These are phyloP conservation scores for Pleurotus salmoneostramineus DNA, from an alignment of 768 basidiomycete genomes.

Conservation along the genomic window DNA sequence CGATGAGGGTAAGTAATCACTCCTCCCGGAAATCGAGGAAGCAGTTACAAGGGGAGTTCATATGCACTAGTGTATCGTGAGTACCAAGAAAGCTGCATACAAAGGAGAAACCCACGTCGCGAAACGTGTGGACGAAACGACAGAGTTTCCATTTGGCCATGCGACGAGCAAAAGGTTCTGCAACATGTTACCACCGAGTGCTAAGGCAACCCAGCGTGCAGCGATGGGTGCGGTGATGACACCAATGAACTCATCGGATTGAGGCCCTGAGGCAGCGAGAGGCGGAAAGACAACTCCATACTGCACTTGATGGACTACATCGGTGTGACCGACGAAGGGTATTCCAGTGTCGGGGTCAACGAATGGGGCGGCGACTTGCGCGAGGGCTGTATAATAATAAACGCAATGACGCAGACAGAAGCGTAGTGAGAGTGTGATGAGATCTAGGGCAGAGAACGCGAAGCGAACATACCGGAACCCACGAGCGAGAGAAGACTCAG, in stretches of 20 bases:
- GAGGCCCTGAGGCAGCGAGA: conserved; percentile 29
- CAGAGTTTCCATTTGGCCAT: conserved; percentile 51
- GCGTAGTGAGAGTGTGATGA: conserved; percentile 14
- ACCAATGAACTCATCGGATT: conserved; percentile 55
- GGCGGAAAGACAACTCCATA: conserved; percentile 54
- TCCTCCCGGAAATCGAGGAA: too few relatives aligned
- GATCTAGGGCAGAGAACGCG: too few relatives aligned
- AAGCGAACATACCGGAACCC: conserved; percentile 20
- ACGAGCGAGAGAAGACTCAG: conserved; percentile 24
- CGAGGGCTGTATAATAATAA: conserved; percentile 16
- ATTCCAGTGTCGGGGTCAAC: conserved; percentile 54
- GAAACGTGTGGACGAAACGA: conserved; percentile 50
- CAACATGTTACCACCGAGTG: conserved; percentile 53
- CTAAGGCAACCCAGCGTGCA: conserved; percentile 54
- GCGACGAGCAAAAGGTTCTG: conserved; percentile 54
- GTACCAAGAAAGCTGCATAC: conserved; percentile 26
- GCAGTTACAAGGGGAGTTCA: too few relatives aligned
- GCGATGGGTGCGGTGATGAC: conserved; percentile 55
- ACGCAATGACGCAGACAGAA: neutral
- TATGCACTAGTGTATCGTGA: conserved; percentile 43
- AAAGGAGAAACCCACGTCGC: conserved; percentile 40
- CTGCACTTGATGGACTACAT: conserved; percentile 35
- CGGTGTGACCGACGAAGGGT: conserved; percentile 42
- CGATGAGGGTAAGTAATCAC: too few relatives aligned
- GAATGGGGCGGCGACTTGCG: conserved; percentile 40